Evolutionary conservation across 768 basidiomycete genomes (phyloP), one percentile per base, ranked within the genome.

Genomic region (Cystofilobasidium capitatum): DNA sequence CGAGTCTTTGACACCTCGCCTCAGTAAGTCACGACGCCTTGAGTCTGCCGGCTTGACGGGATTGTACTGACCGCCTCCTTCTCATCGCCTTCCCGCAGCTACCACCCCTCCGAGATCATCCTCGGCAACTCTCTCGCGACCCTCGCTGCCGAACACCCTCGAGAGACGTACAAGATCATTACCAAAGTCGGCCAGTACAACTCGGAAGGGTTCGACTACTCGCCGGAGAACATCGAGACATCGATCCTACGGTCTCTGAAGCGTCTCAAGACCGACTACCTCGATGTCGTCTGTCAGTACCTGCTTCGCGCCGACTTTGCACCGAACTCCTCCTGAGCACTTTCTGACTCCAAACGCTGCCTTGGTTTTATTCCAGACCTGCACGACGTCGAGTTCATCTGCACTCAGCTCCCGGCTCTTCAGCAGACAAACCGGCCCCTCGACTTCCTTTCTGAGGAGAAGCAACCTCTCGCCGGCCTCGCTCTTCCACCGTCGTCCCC

Each of bases 81-180:
- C 58, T 49, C 39, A 37, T 69, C 33, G 36, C 45, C 26, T 10
- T n/a, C 14, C n/a, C 33, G 6, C 42, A 69, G 69, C 62, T 78
- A 78, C 68, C 76, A 78, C 57, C 77, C 77, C 1, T 78, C 77
- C n/a, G 77, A 78, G 62, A 73, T 75, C 54, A 69, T 78, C 26
- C 68, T 78, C 26, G 77, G 76, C 6, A 67, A 73, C 33, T 71
- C 69, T 8, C 70, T 78, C 8, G 16, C 49, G 17, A 66, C 72
- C 1, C 66, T 77, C 14, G 36, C 59, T 9, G 49, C 60, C 14
- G 71, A 77, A 39, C 75, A 70, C 58, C 76, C 75, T 2, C 60
- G 77, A 57, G 72, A 72, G 47, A 64, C 63, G 0, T 78, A 78
- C 60, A 71, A 73, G 58, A 66, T 78, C 62, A 76, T 77, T 35